phyloP scores from a whole-genome alignment of 768 basidiomycete genomes.

The Cystoderma amianthinum region DNA sequence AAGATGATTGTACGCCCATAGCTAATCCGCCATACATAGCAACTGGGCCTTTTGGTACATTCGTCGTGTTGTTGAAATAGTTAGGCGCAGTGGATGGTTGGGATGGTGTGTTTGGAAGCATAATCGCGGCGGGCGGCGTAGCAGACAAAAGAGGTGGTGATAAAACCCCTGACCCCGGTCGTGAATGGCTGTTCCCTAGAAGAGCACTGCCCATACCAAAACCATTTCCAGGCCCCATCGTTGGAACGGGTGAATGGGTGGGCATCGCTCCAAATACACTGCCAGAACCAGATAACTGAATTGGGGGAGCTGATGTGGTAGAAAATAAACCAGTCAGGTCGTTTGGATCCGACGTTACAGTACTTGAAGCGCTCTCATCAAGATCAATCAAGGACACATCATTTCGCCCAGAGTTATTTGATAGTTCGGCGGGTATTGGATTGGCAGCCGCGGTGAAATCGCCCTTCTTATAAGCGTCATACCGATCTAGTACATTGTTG shows the following conservation, averaged over 20 bases:
- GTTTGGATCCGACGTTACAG: constrained; percentile 23
- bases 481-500: constrained; percentile 85
- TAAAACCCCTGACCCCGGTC: neutral
- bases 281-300: constrained; percentile 1
- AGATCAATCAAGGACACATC: constrained; percentile 69
- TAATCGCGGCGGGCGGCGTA: constrained; percentile 32
- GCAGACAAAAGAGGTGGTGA: constrained; percentile 15
- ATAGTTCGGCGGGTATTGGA: constrained; percentile 59
- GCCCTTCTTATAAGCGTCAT: constrained; percentile 90
- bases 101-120: constrained; percentile 27
- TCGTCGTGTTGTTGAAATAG: constrained; percentile 18
- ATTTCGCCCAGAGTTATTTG: constrained; percentile 20
- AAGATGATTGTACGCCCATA: constrained; percentile 11
- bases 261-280: constrained; percentile 2
- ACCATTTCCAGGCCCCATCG: constrained; percentile 13
- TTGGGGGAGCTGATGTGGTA: constrained; percentile 14
- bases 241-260: constrained; percentile 16
- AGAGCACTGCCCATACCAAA: constrained; percentile 4
- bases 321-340: constrained; percentile 65
- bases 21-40: constrained; percentile 11
- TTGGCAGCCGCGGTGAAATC: constrained; percentile 69
- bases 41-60: constrained; percentile 11
- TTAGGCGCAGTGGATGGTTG: constrained; percentile 15
- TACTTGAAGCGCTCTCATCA: constrained; percentile 40
- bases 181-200: neutral